Base-by-base conservation (phyloP, 495 filamentous ascomycete genomes). In the Tuber melanosporum region DNA sequence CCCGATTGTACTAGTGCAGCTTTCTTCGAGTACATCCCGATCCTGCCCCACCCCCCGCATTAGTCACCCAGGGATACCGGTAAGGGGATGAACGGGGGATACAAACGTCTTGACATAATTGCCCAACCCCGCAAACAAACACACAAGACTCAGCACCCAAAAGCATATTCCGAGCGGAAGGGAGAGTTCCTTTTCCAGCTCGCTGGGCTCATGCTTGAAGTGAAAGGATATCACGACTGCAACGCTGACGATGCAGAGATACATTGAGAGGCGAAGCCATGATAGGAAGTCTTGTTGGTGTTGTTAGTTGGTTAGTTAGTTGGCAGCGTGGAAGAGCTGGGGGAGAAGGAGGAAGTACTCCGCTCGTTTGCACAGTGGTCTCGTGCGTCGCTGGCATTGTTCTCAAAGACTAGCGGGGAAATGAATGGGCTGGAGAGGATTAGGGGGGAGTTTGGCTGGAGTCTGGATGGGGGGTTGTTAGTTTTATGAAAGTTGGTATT, bases 211-310 rank as follows among this genome's bases (percentile, higher is more conserved):
- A 32, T 87, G 85, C 77, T 92, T 92, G 73, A 99, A 89, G 79
- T 99, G 94, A 84, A 99, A 98, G 12, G 94, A 97, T 57, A 97
- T 88, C 14, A 95, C 88, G 77, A 99, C 97, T 62, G 95, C 95
- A 26, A 95, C 87, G 14, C 93, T 89, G 32, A 98, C 95, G 46
- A 99, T 86, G 74, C 93, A 89, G 87, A 99, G 91, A 86, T 97
- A 97, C 81, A 98, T 89, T 26, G 92, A 91, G 8, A 99, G 89
- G 5, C 95, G 91, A 7, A 99, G 91, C 89, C 94, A 98, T 32
- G 96, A 98, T 73, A 99, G 91, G 83, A 98, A 99, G 32, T 92
- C 80, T 82, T 26, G 70, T 39, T 66, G 45, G 2, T 9, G 45
- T 42, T 20, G 62, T 74, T 39, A n/a, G 71, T 78, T 47, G 70